Conservation (phyloP, 164 flowering plant species). For the Hamamelis virginiana region DNA sequence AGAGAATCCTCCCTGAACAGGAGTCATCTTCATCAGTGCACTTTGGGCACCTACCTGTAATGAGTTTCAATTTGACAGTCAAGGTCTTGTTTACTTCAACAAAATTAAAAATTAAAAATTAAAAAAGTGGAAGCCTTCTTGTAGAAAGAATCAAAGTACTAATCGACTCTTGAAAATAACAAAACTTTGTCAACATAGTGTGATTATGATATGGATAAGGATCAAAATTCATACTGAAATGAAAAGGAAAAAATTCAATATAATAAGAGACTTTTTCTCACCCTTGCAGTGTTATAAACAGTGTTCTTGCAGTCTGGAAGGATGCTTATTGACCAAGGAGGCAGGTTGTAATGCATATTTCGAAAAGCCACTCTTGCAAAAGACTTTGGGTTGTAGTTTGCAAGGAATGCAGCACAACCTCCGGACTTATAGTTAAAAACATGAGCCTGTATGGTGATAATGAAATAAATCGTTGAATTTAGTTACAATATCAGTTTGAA, state of each 20-base stretch:
- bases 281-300: constrained; percentile 75
- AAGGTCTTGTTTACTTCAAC: background rate
- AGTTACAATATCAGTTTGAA: background rate
- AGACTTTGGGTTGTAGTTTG: constrained; percentile 56
- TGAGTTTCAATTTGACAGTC: background rate
- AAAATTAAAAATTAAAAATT: background rate
- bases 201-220: too few species aligned
- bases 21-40: constrained; percentile 64
- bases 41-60: constrained; percentile 67
- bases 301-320: constrained; percentile 84
- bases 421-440: constrained; percentile 60
- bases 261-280: constrained; percentile 28
- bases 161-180: too few species aligned
- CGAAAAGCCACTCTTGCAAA: constrained; percentile 52
- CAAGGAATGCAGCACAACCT: constrained; percentile 74
- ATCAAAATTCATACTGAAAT: background rate
- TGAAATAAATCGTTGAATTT: background rate
- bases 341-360: constrained; percentile 62
- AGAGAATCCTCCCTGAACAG: constrained; percentile 48
- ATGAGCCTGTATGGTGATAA: constrained; percentile 46
- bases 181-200: background rate
- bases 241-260: background rate
- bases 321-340: constrained; percentile 86
- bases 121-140: background rate
- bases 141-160: background rate